phyloP scores from a whole-genome alignment of 352 stramenopile species.

The Thraustochytrium striatum region DNA sequence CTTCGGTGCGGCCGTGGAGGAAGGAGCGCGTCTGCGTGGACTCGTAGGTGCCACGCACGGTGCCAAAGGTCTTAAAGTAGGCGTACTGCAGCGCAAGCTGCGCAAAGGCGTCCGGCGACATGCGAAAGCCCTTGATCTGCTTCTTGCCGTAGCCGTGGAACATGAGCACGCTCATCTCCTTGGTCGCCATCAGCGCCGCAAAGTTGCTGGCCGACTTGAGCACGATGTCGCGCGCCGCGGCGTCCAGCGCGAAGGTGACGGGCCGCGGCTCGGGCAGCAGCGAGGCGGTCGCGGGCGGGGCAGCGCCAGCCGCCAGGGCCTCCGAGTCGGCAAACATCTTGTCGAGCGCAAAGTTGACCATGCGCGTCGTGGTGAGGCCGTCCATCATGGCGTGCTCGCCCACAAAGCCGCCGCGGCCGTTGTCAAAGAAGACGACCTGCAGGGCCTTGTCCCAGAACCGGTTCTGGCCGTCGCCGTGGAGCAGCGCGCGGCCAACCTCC shows the following conservation, averaged over 20 bases:
- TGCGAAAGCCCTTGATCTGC: conserved; percentile 86
- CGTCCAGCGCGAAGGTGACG: conserved; percentile 74
- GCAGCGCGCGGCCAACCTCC: conserved; percentile 56
- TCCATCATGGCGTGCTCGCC: conserved; percentile 97
- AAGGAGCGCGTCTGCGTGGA: conserved; percentile 93
- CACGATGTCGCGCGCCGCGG: conserved; percentile 70
- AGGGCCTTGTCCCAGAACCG: conserved; percentile 97
- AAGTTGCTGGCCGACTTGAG: conserved; percentile 77
- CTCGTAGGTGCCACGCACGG: conserved; percentile 91
- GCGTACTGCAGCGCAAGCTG: conserved; percentile 96
- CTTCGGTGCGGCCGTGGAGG: conserved; percentile 91
- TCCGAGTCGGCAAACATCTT: conserved; percentile 45
- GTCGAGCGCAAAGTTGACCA: conserved; percentile 91
- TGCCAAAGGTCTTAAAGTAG: conserved; percentile 88
- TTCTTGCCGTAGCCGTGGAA: conserved; percentile 84
- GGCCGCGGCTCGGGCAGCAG: conserved; percentile 67
- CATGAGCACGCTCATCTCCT: conserved; percentile 81
- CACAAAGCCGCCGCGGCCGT: conserved; percentile 87
- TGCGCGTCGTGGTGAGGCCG: conserved; percentile 85
- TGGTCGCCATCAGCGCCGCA: conserved; percentile 80
- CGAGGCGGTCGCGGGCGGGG: conserved; percentile 29
- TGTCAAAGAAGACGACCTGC: conserved; percentile 90
- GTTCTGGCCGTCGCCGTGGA: conserved; percentile 83
- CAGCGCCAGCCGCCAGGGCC: conserved; percentile 5
- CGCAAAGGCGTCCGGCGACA: conserved; percentile 93